Evolutionary conservation across 176 grass and related monocot genomes (phyloP).

Genomic region (Hyparrhenia diplandra): DNA sequence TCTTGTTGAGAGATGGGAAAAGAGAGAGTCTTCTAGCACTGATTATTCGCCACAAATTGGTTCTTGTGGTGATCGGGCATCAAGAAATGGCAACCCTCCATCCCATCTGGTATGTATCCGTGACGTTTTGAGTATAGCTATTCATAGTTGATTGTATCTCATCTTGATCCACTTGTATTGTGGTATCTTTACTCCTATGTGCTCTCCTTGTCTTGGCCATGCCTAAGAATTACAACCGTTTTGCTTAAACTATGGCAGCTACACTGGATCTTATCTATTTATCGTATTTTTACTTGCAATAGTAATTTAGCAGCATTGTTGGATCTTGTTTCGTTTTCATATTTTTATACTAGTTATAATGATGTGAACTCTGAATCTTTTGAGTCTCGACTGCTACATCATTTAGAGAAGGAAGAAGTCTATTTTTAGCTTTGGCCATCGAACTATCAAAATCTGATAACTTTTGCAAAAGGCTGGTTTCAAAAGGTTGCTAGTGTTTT

Average conservation of each 20-base stretch:
- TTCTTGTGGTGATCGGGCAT: conserved; percentile 26
- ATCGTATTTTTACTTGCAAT: background rate
- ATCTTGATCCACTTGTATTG: background rate
- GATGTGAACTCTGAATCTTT: conserved; percentile 4
- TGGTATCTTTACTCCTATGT: background rate
- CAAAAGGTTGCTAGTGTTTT: background rate
- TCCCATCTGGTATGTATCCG: conserved; percentile 37
- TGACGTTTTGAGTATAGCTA: conserved; percentile 16
- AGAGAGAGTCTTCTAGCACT: conserved; percentile 57
- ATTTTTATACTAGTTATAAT: conserved; percentile 8
- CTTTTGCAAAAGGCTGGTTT: background rate
- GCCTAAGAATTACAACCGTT: background rate
- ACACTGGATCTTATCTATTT: background rate
- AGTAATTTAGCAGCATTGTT: background rate
- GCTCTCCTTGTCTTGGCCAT: background rate
- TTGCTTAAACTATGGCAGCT: background rate
- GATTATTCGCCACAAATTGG: conserved; percentile 35
- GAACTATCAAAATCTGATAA: background rate
- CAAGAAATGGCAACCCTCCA: conserved; percentile 21
- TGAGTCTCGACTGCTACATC: background rate
- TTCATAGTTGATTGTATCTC: conserved; percentile 1
- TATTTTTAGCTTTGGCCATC: background rate
- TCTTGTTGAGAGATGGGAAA: conserved; percentile 92
- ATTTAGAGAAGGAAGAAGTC: background rate
- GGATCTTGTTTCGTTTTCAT: conserved; percentile 5